Percentiles rank a stretch among this genome's conserved stretches.
Conservation (phyloP, 306 rosid genomes). For the Urtica urens region DNA sequence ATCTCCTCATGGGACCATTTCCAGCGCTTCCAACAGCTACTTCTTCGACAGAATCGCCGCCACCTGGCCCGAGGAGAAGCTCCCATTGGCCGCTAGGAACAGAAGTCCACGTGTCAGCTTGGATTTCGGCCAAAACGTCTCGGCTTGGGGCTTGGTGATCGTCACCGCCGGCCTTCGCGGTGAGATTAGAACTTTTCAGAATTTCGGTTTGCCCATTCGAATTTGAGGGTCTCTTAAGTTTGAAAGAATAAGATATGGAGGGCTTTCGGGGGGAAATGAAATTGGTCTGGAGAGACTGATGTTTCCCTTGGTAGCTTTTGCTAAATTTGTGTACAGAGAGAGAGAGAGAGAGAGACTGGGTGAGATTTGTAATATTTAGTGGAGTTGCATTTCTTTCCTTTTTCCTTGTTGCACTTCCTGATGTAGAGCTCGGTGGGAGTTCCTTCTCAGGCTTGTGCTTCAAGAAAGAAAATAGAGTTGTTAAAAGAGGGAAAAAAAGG, state of each 20-base stretch:
- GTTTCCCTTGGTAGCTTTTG: conserved; percentile 34
- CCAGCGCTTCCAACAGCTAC: conserved; percentile 70
- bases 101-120: conserved; percentile 70
- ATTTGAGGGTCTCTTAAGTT: conserved; percentile 29
- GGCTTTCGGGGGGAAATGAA: conserved; percentile 26
- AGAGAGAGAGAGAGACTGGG: no score
- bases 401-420: conserved; percentile 49
- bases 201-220: conserved; percentile 83
- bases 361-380: conserved; percentile 65
- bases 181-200: conserved; percentile 83
- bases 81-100: conserved; percentile 40
- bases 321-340: conserved; percentile 59
- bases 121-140: conserved; percentile 42
- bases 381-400: conserved; percentile 50
- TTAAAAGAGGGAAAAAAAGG: conserved; percentile 7
- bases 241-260: conserved; percentile 9
- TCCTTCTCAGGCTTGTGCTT: conserved; percentile 33
- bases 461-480: conserved; percentile 34
- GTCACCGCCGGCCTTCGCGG: conserved; percentile 92
- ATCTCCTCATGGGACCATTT: conserved; percentile 74
- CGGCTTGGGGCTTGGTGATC: conserved; percentile 97
- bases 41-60: conserved; percentile 89
- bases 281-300: conserved; percentile 18
- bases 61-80: conserved; percentile 94
- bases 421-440: conserved; percentile 22